Evolutionary conservation across 2,329 filamentous ascomycete genomes (phyloP), one percentile per base, ranked within the genome.

Genomic region (Rugonectria rugulosa): DNA sequence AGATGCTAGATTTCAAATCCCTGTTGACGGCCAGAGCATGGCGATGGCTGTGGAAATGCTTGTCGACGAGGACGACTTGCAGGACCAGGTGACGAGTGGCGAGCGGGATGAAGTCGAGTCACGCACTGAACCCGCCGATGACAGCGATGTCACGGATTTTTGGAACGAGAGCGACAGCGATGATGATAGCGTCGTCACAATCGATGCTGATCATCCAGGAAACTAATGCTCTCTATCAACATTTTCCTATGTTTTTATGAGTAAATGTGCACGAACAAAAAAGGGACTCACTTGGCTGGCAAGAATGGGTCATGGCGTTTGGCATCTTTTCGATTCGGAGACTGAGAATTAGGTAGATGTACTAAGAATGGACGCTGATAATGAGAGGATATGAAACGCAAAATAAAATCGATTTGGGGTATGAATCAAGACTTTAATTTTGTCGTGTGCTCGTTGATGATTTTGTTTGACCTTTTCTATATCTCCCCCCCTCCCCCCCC

Each of bases 1-100:
- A 2, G 67, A 72, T 9, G 78, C 77, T 6, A 65, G 66, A 37
- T 72, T 67, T 51, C 66, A 60, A n/a, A 48, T 71, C 1, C 75
- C 74, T 1, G 70, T 66, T 1, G 69, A 69, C 1, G 64, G 69
- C 9, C 70, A 74, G 53, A 47, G 40, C 15, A 60, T 61, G 12
- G 65, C 63, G 1, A 53, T 65, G 10, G 64, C 61, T 3, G 51
- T 73, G 9, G 57, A 66, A 14, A 61, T 54, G 50, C 52, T 65
- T 15, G 59, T 70, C 8, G 70, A 70, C 14, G 37, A 59, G 2
- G 36, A 48, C 2, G 66, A 67, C 31, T 54, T 51, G 1, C 65
- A 66, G 15, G 24, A 45, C 6, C 43, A 34, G 29, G 54, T 57
- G 21, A 50, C 31, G 8, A 53, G 31, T 11, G 49, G 56, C 19